These are phyloP conservation scores for Helotiales sp. DNA, from an alignment of 2,329 filamentous ascomycete species.

Conservation along the genomic window DNA sequence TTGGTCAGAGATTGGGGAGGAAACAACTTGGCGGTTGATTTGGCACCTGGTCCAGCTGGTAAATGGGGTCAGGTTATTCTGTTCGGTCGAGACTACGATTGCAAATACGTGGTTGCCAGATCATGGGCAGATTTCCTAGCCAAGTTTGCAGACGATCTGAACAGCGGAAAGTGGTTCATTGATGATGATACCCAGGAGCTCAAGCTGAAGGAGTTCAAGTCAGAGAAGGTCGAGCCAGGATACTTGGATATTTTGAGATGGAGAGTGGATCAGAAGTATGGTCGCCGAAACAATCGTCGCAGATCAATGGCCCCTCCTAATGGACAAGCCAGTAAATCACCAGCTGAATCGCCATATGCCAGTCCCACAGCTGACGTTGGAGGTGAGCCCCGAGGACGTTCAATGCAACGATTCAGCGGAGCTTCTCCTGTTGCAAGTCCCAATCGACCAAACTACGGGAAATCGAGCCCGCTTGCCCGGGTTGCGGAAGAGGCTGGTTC, in stretches of 20 bases:
- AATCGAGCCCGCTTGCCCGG: conserved; percentile 70
- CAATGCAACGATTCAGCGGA: conserved; percentile 67
- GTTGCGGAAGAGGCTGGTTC: conserved; percentile 65
- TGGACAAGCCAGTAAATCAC: conserved; percentile 40
- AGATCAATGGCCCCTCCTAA: conserved; percentile 46
- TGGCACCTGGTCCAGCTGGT: conserved; percentile 85
- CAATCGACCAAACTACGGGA: conserved; percentile 63
- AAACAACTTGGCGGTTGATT: conserved; percentile 92
- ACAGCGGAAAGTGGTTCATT: conserved; percentile 85
- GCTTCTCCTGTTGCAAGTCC: conserved; percentile 65
- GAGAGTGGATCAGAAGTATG: conserved; percentile 94
- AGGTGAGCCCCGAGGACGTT: conserved; percentile 66
- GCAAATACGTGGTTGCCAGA: conserved; percentile 92
- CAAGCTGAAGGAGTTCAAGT: conserved; percentile 89
- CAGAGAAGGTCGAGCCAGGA: conserved; percentile 81
- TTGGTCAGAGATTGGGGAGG: conserved; percentile 97
- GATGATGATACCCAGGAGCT: conserved; percentile 91
- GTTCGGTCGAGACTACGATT: conserved; percentile 96
- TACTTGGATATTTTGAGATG: conserved; percentile 96
- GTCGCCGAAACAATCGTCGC: conserved; percentile 53
- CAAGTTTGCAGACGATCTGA: conserved; percentile 84
- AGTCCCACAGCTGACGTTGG: conserved; percentile 61
- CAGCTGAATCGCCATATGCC: conserved; percentile 61
- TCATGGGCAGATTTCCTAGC: conserved; percentile 91
- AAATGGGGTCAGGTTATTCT: conserved; percentile 97